phyloP scores from a whole-genome alignment of 352 stramenopile species.

The Phytophthora podocarpi region DNA sequence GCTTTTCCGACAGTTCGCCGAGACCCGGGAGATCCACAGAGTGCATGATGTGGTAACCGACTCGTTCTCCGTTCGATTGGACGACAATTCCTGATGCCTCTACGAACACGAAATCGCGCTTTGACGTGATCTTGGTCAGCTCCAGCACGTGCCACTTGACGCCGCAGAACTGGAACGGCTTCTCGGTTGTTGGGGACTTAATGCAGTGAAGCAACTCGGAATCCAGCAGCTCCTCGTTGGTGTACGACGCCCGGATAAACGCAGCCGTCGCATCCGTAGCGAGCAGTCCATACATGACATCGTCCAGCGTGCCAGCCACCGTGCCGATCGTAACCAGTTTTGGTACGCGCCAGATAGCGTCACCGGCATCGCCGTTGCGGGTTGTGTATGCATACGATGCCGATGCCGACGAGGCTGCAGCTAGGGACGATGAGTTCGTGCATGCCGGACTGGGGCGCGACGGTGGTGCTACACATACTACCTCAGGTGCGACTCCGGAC shows the following conservation, averaged over 20 bases:
- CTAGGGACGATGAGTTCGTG: constrained; percentile 2
- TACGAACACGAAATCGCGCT: constrained; percentile 68
- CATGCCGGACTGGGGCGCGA: not conserved
- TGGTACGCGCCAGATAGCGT: constrained; percentile 10
- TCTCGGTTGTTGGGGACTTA: constrained; percentile 27
- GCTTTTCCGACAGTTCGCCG: constrained; percentile 54
- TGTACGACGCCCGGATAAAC: constrained; percentile 43
- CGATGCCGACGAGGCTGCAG: not conserved
- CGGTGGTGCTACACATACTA: not conserved
- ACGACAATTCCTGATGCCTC: constrained; percentile 50
- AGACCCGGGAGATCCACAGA: constrained; percentile 55
- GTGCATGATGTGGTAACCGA: constrained; percentile 70
- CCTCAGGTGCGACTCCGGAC: not conserved
- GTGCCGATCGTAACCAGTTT: constrained; percentile 49
- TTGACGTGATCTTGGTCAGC: constrained; percentile 50
- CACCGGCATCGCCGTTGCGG: not conserved
- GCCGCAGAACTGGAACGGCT: constrained; percentile 55
- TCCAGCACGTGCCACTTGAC: constrained; percentile 50
- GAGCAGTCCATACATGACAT: constrained; percentile 54
- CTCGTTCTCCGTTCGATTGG: constrained; percentile 35
- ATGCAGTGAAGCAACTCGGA: constrained; percentile 47
- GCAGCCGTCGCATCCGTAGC: constrained; percentile 40
- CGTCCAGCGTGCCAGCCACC: constrained; percentile 50
- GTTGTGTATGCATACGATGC: constrained; percentile 5
- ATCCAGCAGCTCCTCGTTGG: constrained; percentile 44